Evolutionary conservation across 768 basidiomycete species (phyloP).

Genomic region (Tubosaeta brunneosetosa): DNA sequence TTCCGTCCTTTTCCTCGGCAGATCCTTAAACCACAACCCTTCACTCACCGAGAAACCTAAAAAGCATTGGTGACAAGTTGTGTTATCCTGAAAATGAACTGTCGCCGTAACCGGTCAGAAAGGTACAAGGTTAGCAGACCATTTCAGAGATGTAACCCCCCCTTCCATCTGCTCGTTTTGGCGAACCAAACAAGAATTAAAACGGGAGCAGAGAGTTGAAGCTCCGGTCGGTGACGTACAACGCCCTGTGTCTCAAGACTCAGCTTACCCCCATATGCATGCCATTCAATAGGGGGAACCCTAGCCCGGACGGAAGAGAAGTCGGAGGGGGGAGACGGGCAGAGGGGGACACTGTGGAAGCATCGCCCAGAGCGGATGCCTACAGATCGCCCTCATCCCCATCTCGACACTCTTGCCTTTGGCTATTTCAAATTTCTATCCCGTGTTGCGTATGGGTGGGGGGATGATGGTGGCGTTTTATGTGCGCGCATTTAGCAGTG

Average conservation of each 20-base stretch:
- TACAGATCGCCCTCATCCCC: neutral
- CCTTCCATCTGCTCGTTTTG: neutral
- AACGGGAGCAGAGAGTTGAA: neutral
- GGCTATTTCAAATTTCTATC: neutral
- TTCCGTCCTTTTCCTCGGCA: neutral
- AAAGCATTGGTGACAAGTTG: neutral
- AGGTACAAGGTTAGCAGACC: neutral
- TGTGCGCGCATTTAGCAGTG: neutral
- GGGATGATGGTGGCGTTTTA: neutral
- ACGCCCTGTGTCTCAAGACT: neutral
- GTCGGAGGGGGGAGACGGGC: no score
- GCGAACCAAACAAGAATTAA: no score
- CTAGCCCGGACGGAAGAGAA: neutral
- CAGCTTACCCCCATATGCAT: neutral
- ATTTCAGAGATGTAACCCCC: neutral
- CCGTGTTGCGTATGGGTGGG: neutral
- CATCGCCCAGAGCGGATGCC: neutral
- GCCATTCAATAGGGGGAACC: neutral
- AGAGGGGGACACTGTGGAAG: neutral
- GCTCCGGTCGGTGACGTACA: neutral
- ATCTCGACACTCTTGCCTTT: slow-evolving; percentile 1
- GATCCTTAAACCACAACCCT: neutral
- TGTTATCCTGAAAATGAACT: neutral
- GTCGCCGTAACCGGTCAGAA: neutral
- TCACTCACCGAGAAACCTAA: neutral